Conservation (phyloP, 441 rosid species). For the Eutrema salsugineum region DNA sequence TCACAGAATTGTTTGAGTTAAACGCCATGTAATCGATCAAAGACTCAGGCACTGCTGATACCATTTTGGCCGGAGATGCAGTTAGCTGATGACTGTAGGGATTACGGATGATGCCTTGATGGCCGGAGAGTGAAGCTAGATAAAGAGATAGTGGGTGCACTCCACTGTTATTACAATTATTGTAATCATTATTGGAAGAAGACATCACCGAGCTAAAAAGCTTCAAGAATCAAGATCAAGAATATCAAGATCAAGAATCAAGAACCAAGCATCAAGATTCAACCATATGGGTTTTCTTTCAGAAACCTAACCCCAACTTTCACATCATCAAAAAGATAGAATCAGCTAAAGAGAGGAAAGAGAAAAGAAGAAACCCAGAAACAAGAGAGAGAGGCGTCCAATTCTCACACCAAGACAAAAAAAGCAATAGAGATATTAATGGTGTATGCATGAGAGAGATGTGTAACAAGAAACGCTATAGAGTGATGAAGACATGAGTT, state of each 20-base stretch:
- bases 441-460: constrained; percentile 1
- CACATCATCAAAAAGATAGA: constrained; percentile 21
- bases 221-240: constrained; percentile 10
- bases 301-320: constrained; percentile 6
- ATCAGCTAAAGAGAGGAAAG: background rate
- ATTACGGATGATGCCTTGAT: constrained; percentile 12
- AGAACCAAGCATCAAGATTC: background rate
- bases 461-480: background rate
- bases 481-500: constrained; percentile 19
- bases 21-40: constrained; percentile 20
- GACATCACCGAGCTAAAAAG: constrained; percentile 18
- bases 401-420: constrained; percentile 5
- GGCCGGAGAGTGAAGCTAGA: constrained; percentile 24
- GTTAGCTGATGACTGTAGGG: constrained; percentile 19
- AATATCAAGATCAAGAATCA: constrained; percentile 2
- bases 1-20: constrained; percentile 12
- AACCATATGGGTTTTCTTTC: background rate
- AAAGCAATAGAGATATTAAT: background rate
- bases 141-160: constrained; percentile 27
- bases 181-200: constrained; percentile 22
- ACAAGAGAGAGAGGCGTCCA: background rate
- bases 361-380: constrained; percentile 19
- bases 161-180: constrained; percentile 9
- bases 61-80: constrained; percentile 15
- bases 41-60: constrained; percentile 24